Conservation (phyloP, 2,329 filamentous ascomycete genomes). For the Fusarium nodosum region DNA sequence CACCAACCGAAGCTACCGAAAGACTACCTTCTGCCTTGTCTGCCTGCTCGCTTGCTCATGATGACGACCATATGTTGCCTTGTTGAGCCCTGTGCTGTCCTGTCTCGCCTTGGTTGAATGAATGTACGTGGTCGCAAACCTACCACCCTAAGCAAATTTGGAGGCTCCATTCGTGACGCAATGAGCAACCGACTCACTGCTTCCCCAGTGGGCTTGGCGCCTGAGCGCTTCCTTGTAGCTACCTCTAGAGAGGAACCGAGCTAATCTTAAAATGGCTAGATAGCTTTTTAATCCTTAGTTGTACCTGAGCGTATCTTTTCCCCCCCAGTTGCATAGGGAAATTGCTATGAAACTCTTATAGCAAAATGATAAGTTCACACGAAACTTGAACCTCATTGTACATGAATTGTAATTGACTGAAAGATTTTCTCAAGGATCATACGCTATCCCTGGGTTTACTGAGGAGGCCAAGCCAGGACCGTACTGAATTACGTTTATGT, state of each 20-base stretch:
- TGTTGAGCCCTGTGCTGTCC: constrained; percentile 2
- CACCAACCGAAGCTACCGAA: constrained; percentile 12
- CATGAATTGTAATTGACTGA: not conserved
- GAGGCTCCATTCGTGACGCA: constrained; percentile 44
- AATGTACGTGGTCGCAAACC: constrained; percentile 31
- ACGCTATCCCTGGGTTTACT: not conserved
- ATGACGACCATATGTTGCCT: constrained; percentile 30
- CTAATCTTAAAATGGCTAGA: constrained; percentile 30
- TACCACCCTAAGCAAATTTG: constrained; percentile 15
- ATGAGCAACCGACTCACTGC: constrained; percentile 27
- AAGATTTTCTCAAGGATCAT: constrained; percentile 3
- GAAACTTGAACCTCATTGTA: constrained; percentile 2
- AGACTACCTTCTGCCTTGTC: not conserved
- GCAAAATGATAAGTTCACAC: not conserved
- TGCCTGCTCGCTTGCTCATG: not conserved
- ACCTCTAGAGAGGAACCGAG: not conserved
- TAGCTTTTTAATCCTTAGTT: not conserved
- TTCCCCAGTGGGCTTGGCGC: constrained; percentile 35
- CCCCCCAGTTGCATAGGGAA: not conserved
- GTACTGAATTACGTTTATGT: constrained; percentile 11
- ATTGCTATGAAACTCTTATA: constrained; percentile 11
- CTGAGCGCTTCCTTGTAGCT: constrained; percentile 41
- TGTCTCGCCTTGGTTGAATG: constrained; percentile 16
- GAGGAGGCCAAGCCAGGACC: not conserved
- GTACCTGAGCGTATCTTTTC: constrained; percentile 22